A percentile compares a stretch with the other conserved stretches of the same genome.
Conservation (phyloP, 768 basidiomycete species). For the Lactifluus pinguis region DNA sequence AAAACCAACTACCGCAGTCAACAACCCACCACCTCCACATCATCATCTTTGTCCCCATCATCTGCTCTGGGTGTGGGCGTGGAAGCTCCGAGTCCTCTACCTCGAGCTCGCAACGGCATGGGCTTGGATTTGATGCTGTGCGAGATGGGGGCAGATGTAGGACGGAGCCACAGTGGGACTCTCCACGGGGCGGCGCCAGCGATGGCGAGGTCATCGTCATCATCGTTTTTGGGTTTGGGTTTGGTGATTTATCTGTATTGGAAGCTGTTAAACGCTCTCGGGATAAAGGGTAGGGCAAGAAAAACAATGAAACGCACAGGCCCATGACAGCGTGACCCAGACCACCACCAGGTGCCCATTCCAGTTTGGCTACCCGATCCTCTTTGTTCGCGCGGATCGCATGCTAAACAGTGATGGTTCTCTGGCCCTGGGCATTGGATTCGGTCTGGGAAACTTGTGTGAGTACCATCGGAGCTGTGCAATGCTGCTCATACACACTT, state of each 20-base stretch:
- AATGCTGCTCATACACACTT: slow-evolving; percentile 36
- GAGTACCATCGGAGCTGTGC: slow-evolving; percentile 22
- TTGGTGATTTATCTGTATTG: slow-evolving; percentile 57
- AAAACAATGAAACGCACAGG: slow-evolving; percentile 37
- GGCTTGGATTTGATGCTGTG: too few species aligned
- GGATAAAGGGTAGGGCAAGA: slow-evolving; percentile 8
- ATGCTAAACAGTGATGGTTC: slow-evolving; percentile 70
- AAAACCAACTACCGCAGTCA: too few species aligned
- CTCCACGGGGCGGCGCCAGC: too few species aligned
- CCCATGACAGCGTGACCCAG: slow-evolving; percentile 81
- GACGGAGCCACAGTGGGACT: too few species aligned
- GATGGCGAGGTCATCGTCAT: too few species aligned
- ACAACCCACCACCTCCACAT: too few species aligned
- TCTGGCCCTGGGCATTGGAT: slow-evolving; percentile 51
- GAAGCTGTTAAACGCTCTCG: slow-evolving; percentile 61
- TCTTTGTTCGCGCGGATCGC: slow-evolving; percentile 78
- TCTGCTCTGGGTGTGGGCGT: too few species aligned
- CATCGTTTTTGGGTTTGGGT: too few species aligned
- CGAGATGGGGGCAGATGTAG: too few species aligned
- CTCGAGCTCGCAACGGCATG: too few species aligned
- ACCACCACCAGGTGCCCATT: slow-evolving; percentile 77
- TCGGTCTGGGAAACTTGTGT: slow-evolving; percentile 44
- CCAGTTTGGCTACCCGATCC: slow-evolving; percentile 80
- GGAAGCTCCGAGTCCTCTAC: too few species aligned
- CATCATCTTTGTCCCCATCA: too few species aligned